Evolutionary conservation across 2,329 filamentous ascomycete genomes (phyloP).

Genomic region (Beauveria medogensis): DNA sequence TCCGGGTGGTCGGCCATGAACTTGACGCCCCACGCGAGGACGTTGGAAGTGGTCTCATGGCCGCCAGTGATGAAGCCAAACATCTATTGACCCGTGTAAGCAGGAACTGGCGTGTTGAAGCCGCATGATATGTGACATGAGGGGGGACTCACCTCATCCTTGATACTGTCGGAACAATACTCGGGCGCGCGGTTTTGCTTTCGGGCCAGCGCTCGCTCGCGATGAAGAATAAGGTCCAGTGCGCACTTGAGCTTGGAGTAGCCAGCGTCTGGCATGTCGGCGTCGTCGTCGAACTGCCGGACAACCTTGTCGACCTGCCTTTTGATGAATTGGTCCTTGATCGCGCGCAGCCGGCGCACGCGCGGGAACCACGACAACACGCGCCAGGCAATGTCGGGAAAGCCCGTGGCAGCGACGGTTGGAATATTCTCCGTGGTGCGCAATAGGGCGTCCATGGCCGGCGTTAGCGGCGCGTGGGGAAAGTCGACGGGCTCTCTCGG

Average conservation of each 20-base stretch:
- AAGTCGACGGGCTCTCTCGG: neutral
- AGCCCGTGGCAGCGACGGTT: constrained; percentile 4
- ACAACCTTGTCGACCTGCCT: neutral
- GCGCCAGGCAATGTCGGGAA: constrained; percentile 1
- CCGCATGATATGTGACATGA: neutral
- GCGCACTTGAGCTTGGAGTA: constrained; percentile 2
- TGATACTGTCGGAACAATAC: constrained; percentile 5
- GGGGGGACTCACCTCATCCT: neutral
- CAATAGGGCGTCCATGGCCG: neutral
- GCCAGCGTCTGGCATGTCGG: neutral
- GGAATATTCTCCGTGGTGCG: neutral
- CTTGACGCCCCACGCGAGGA: constrained; percentile 17
- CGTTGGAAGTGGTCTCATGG: constrained; percentile 18
- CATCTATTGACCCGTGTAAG: constrained; percentile 4
- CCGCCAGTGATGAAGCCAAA: constrained; percentile 16
- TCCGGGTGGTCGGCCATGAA: constrained; percentile 14
- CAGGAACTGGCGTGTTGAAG: constrained; percentile 14
- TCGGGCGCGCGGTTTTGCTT: constrained; percentile 1
- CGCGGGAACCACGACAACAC: neutral
- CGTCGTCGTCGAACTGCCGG: neutral
- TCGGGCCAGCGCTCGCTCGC: neutral
- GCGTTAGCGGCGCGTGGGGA: neutral
- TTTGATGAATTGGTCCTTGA: neutral
- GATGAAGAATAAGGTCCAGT: constrained; percentile 2
- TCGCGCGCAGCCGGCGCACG: neutral